Evolutionary conservation across 495 filamentous ascomycete species (phyloP).

Genomic region (Cercophora samala): DNA sequence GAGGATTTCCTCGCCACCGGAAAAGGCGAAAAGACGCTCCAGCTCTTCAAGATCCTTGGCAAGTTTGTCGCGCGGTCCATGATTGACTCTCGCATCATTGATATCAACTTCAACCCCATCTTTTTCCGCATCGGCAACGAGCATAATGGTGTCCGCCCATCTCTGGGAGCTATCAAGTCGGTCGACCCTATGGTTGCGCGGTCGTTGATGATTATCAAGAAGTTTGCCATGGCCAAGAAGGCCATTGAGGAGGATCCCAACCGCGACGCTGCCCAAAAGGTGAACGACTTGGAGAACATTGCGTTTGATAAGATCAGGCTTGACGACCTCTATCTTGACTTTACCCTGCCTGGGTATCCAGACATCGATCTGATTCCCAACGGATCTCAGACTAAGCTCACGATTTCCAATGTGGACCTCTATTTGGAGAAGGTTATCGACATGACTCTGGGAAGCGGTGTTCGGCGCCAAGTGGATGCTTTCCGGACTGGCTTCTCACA

Average conservation of each 20-base stretch:
- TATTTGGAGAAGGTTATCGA: constrained; percentile 92
- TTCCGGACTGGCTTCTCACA: constrained; percentile 92
- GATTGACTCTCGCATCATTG: constrained; percentile 97
- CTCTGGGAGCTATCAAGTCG: constrained; percentile 84
- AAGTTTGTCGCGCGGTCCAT: constrained; percentile 98
- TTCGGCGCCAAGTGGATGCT: constrained; percentile 83
- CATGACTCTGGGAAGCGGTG: constrained; percentile 82
- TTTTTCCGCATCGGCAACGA: constrained; percentile 93
- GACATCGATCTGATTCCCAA: constrained; percentile 76
- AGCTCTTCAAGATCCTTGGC: constrained; percentile 89
- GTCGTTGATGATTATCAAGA: constrained; percentile 83
- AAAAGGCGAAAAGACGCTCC: constrained; percentile 75
- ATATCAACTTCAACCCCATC: constrained; percentile 94
- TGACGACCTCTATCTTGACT: constrained; percentile 88
- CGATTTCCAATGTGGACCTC: constrained; percentile 80
- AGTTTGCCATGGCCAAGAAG: constrained; percentile 79
- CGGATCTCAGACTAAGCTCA: constrained; percentile 70
- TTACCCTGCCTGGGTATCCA: constrained; percentile 91
- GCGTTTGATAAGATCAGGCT: constrained; percentile 68
- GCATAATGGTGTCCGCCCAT: constrained; percentile 69
- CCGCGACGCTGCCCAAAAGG: constrained; percentile 65
- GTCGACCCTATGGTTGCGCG: constrained; percentile 85
- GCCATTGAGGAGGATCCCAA: constrained; percentile 66
- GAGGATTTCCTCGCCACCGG: constrained; percentile 69
- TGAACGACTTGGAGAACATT: constrained; percentile 62